These are phyloP conservation scores for Saccharomycopsis schoenii DNA, from an alignment of 805 yeast species.

Conservation along the genomic window DNA sequence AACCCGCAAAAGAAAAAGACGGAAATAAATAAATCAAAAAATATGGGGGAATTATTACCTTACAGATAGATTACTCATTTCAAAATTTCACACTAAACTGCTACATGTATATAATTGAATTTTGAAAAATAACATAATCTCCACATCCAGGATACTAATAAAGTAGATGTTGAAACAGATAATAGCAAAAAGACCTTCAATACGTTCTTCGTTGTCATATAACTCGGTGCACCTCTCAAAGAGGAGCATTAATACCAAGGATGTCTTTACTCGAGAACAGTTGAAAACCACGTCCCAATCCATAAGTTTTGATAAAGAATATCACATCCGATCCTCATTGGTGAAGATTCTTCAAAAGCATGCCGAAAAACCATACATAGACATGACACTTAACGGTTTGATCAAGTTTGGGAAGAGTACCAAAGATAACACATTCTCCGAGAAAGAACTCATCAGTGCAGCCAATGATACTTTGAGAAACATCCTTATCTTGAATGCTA, in stretches of 20 bases:
- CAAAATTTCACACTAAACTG: too few species aligned
- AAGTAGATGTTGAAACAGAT: background rate
- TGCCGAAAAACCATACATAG: constrained; percentile 42
- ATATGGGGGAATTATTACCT: too few species aligned
- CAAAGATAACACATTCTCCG: constrained; percentile 23
- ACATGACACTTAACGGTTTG: constrained; percentile 41
- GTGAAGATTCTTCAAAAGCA: constrained; percentile 51
- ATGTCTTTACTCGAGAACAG: background rate
- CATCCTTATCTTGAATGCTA: constrained; percentile 54
- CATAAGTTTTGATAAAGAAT: constrained; percentile 37
- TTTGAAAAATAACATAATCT: too few species aligned
- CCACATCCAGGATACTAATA: too few species aligned
- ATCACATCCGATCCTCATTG: constrained; percentile 46
- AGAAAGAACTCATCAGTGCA: constrained; percentile 26
- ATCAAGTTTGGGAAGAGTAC: constrained; percentile 33
- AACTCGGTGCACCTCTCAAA: background rate
- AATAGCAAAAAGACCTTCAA: background rate
- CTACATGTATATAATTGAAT: too few species aligned
- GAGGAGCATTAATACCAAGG: background rate
- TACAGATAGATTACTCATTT: too few species aligned
- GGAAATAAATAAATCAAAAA: too few species aligned
- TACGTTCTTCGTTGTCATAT: background rate
- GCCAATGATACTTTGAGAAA: constrained; percentile 50
- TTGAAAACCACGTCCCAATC: constrained; percentile 13
- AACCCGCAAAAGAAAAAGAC: too few species aligned